Base-by-base conservation (phyloP, 306 rosid genomes). In the Heteromeles arbutifolia region DNA sequence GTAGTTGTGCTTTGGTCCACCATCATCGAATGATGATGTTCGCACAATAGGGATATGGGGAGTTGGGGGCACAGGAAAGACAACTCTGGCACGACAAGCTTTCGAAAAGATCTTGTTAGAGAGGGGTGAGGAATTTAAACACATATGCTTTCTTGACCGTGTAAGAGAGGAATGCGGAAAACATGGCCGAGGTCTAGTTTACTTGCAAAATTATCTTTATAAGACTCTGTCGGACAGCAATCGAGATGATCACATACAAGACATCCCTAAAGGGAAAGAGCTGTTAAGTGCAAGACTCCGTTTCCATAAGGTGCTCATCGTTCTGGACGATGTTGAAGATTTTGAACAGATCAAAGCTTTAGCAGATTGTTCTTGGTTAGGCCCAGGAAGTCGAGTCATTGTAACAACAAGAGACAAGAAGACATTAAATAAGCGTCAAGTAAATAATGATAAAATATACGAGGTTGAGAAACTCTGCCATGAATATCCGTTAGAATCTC, bases 361-460 rank as follows among this genome's bases (percentile, higher is more conserved):
- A 31, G 75, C 26, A 18, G 6, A 58, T 22, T 4, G 2, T 4
- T 52, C 52, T 31, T 58, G 80, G 77, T 74, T 74, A 25, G 64
- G 75, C 8, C 53, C 52, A 19, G 70, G 81, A 6, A 77, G 81
- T 59, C 29, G 81, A 61, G 63, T 77, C 28, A 77, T 77, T 11
- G 34, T 77, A 19, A 77, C 76, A 62, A 61, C 70, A 11, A 61
- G 81, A 45, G 81, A 77, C 25, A 43, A 50, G 28, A 22, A 6
- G 12, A 21, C 9, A 1, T 73, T 77, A 39, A 48, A n/a, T n/a
- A n/a, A 2, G 1, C 5, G 8, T 61, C 25, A 13, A 11, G 45
- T 69, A 58, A 19, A 3, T 13, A 2, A 43, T 13, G 52, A 61
- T 2, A n/a, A 28, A 13, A 59, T 50, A 14, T 77, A 61, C 21